Percentiles rank a stretch among this genome's conserved stretches.
Conservation (phyloP, 2,329 filamentous ascomycete genomes). For the Aspergillus pseudoterreus region DNA sequence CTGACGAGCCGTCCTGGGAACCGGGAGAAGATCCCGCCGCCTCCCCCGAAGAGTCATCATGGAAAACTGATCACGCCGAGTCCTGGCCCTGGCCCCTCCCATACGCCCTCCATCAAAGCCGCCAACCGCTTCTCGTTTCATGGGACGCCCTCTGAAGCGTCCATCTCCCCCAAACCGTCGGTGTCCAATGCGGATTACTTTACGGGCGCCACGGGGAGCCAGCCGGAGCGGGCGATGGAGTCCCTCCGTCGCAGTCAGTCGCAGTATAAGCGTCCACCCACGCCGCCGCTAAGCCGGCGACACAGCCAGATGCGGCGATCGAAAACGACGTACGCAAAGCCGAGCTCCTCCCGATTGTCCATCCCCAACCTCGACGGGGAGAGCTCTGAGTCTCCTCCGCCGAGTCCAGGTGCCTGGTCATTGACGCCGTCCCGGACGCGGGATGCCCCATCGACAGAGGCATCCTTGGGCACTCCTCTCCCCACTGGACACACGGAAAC, state of each 20-base stretch:
- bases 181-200: constrained; percentile 48
- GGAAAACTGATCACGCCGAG: constrained; percentile 65
- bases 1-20: constrained; percentile 25
- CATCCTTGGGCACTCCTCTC: constrained; percentile 2
- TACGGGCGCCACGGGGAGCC: constrained; percentile 12
- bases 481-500: constrained; percentile 4
- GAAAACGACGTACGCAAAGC: constrained; percentile 32
- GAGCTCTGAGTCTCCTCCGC: constrained; percentile 28
- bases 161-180: constrained; percentile 42
- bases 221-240: constrained; percentile 15
- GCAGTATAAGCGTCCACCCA: constrained; percentile 42
- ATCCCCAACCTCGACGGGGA: constrained; percentile 46
- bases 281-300: constrained; percentile 47
- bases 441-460: constrained; percentile 13
- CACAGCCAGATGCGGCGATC: constrained; percentile 44
- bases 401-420: constrained; percentile 27
- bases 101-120: constrained; percentile 21
- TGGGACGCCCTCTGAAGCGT: constrained; percentile 19
- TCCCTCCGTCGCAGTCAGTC: constrained; percentile 29
- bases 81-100: constrained; percentile 24
- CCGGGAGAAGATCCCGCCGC: constrained; percentile 63
- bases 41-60: constrained; percentile 70
- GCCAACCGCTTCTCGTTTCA: constrained; percentile 25
- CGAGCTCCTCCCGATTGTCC: constrained; percentile 29
- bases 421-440: constrained; percentile 16